Evolutionary conservation across 164 flowering plant species (phyloP).

Genomic region (Tinospora cordifolia): DNA sequence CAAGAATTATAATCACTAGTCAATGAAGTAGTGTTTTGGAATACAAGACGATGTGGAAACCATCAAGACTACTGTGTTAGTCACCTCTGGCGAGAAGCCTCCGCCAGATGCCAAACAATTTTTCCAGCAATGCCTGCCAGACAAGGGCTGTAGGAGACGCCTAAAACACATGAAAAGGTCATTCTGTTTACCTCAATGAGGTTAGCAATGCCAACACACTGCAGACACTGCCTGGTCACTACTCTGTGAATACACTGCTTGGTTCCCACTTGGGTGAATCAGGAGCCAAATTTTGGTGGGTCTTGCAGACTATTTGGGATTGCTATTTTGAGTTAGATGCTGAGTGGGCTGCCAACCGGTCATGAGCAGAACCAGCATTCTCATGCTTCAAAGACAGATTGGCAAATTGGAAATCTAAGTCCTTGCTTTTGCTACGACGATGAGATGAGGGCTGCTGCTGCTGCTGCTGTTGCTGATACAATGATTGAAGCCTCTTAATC

Average conservation of each 20-base stretch:
- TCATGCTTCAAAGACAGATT: constrained; percentile 61
- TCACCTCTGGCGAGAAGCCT: constrained; percentile 12
- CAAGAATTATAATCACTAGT: not conserved
- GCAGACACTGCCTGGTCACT: not conserved
- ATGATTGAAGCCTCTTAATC: constrained; percentile 52
- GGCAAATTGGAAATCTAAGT: constrained; percentile 72
- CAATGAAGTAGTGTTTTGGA: not conserved
- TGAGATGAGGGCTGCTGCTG: constrained; percentile 46
- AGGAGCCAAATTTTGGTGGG: not conserved
- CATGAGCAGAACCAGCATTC: constrained; percentile 43
- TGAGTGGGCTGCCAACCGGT: constrained; percentile 45
- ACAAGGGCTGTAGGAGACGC: not conserved
- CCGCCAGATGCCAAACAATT: constrained; percentile 3
- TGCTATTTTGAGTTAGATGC: constrained; percentile 26
- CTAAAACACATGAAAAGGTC: not conserved
- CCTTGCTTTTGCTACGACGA: constrained; percentile 61
- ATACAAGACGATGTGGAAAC: not conserved
- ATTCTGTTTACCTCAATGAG: not conserved
- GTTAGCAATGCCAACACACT: not conserved
- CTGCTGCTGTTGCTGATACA: constrained; percentile 46
- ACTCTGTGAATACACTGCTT: constrained; percentile 1
- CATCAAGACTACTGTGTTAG: not conserved
- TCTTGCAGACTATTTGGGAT: not conserved
- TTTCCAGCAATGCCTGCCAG: constrained; percentile 6
- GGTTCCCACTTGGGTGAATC: not conserved